A percentile compares a stretch with the other conserved stretches of the same genome.
These are phyloP conservation scores for Tagetes erecta DNA, from an alignment of 129 eudicot genomes.

Conservation along the genomic window DNA sequence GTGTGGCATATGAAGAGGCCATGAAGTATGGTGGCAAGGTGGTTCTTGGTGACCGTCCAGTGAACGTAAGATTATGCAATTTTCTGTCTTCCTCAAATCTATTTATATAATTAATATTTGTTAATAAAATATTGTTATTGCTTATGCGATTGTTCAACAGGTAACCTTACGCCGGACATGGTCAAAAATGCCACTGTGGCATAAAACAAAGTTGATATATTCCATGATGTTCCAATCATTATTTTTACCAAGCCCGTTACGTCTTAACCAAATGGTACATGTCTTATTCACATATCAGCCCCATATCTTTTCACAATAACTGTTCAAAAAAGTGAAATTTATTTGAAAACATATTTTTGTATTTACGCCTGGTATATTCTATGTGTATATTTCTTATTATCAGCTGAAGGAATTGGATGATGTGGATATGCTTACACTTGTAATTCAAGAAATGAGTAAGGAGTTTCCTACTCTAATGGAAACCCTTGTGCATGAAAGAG, in stretches of 20 bases:
- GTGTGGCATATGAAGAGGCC: constrained; percentile 95
- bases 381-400: constrained; percentile 29
- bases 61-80: constrained; percentile 54
- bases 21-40: constrained; percentile 87
- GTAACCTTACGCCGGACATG: constrained; percentile 84
- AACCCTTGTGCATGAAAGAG: constrained; percentile 95
- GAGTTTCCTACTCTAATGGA: constrained; percentile 86
- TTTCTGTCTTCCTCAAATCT: constrained; percentile 2
- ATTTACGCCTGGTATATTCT: background rate
- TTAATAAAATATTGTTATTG: background rate
- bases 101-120: background rate
- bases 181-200: constrained; percentile 97
- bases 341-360: background rate
- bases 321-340: background rate
- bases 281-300: constrained; percentile 8
- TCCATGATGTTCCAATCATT: constrained; percentile 79
- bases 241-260: constrained; percentile 72
- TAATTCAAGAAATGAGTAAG: constrained; percentile 96
- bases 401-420: constrained; percentile 96
- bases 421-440: constrained; percentile 88
- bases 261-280: constrained; percentile 66
- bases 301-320: background rate
- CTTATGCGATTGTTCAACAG: constrained; percentile 36
- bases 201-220: constrained; percentile 73
- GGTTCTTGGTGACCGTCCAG: constrained; percentile 98